Evolutionary conservation across 768 basidiomycete genomes (phyloP), one percentile per base, ranked within the genome.

Genomic region (Kwoniella newhampshirensis): DNA sequence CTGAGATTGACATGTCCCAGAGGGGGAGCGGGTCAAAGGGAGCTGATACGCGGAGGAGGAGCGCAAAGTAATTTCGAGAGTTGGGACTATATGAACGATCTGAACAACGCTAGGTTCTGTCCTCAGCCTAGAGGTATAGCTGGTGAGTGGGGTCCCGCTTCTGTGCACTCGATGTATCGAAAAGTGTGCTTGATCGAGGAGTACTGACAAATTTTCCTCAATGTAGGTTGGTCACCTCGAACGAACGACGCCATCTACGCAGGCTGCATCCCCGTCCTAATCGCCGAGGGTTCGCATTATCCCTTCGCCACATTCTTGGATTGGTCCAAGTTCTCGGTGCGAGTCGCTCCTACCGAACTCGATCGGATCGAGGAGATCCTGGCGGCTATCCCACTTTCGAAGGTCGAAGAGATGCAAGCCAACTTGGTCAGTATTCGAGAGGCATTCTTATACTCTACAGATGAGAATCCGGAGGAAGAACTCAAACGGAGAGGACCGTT

Each of bases 231-330:
- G 79, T 74, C 78, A 1, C 74, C 77, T 12, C 73, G 77, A 11
- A 66, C 73, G 3, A 74, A 72, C 61, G 78, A 80, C 49, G 76
- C 76, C 17, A 77, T 80, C 42, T 79, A 74, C 59, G 76, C 78
- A 20, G 79, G 79, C 36, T 80, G 79, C 61, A 80, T 80, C 26
- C 78, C 79, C 17, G 77, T 78, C 36, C 67, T 79, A 41, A 72
- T 77, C 43, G 75, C 77, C 60, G 78, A 80, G 60, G 74, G 74
- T 4, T 68, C 77, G 5, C 68, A 77, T 56, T 75, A 71, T 66
- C 79, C 79, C 15, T 79, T 75, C 64, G 73, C 73, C 30, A 71
- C 76, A 53, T 68, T 78, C 50, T 63, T 79, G 51, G 78, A 79
- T 59, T 80, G 77, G 70, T 73, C 76, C 20, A 75, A 73, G 48